Evolutionary conservation across 1,139 yeast genomes (phyloP).

Genomic region (Geotrichum armillariae): DNA sequence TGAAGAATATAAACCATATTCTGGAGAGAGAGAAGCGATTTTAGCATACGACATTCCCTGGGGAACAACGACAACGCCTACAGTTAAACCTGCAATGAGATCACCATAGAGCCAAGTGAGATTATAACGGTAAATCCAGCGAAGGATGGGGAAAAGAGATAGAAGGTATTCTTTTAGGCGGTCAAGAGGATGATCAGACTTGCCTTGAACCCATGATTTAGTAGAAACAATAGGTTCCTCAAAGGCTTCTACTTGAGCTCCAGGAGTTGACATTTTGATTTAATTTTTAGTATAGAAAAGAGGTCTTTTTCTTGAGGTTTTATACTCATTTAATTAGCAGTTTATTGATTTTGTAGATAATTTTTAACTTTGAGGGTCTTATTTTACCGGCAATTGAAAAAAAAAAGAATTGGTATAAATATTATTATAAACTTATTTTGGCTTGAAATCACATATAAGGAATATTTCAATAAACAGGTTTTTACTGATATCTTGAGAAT

Average conservation of each 20-base stretch:
- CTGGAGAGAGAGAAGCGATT: constrained; percentile 76
- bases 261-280: too few species aligned
- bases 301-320: too few species aligned
- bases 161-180: constrained; percentile 45
- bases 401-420: too few species aligned
- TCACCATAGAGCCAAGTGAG: constrained; percentile 78
- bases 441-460: too few species aligned
- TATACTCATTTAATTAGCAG: too few species aligned
- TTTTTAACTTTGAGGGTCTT: too few species aligned
- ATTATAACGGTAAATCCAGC: constrained; percentile 86
- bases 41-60: constrained; percentile 95
- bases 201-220: constrained; percentile 1
- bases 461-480: neutral
- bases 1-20: constrained; percentile 88
- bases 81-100: constrained; percentile 88
- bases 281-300: too few species aligned
- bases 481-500: neutral
- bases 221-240: constrained; percentile 7
- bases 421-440: too few species aligned
- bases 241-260: constrained; percentile 5
- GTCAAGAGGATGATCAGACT: constrained; percentile 7
- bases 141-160: constrained; percentile 73
- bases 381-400: too few species aligned
- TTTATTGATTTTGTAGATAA: too few species aligned
- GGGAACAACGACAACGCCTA: constrained; percentile 90